Percentiles rank a stretch among this genome's conserved stretches.
Conservation (phyloP, 2,329 filamentous ascomycete species). For the Cladophialophora yegresii region DNA sequence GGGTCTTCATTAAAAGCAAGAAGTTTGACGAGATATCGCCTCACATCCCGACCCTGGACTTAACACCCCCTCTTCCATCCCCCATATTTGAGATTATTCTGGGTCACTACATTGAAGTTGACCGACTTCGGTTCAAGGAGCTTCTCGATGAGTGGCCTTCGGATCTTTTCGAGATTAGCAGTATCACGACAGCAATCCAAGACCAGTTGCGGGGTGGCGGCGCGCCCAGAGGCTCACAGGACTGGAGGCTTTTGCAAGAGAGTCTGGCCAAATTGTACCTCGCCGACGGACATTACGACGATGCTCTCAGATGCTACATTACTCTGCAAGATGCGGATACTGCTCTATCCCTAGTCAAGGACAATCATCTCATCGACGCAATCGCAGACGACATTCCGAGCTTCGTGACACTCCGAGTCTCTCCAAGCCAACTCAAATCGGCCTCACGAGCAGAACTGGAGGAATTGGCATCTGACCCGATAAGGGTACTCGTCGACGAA, state of each 20-base stretch:
- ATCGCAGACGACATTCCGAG: slow-evolving; percentile 86
- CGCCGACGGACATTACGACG: slow-evolving; percentile 74
- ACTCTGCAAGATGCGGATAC: slow-evolving; percentile 87
- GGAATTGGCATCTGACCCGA: slow-evolving; percentile 76
- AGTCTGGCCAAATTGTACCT: slow-evolving; percentile 82
- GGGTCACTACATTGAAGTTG: slow-evolving; percentile 79
- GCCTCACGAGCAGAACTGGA: slow-evolving; percentile 72
- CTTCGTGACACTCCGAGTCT: slow-evolving; percentile 83
- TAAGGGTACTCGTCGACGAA: slow-evolving; percentile 84
- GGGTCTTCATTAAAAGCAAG: slow-evolving; percentile 81
- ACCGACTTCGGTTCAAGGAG: slow-evolving; percentile 74
- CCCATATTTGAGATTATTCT: slow-evolving; percentile 87
- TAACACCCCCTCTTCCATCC: slow-evolving; percentile 75
- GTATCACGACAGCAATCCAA: slow-evolving; percentile 75
- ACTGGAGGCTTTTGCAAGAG: slow-evolving; percentile 89
- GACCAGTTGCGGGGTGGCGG: slow-evolving; percentile 77
- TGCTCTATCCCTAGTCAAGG: slow-evolving; percentile 80
- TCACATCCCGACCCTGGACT: slow-evolving; percentile 74
- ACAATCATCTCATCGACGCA: slow-evolving; percentile 86
- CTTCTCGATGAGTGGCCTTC: slow-evolving; percentile 81
- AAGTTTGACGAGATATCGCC: slow-evolving; percentile 88
- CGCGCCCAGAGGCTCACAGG: slow-evolving; percentile 69
- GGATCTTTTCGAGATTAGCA: slow-evolving; percentile 77
- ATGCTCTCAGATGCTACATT: slow-evolving; percentile 87
- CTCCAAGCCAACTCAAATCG: slow-evolving; percentile 65